Conservation (phyloP, 169 alveolate genomes). For the Babesia ovis region DNA sequence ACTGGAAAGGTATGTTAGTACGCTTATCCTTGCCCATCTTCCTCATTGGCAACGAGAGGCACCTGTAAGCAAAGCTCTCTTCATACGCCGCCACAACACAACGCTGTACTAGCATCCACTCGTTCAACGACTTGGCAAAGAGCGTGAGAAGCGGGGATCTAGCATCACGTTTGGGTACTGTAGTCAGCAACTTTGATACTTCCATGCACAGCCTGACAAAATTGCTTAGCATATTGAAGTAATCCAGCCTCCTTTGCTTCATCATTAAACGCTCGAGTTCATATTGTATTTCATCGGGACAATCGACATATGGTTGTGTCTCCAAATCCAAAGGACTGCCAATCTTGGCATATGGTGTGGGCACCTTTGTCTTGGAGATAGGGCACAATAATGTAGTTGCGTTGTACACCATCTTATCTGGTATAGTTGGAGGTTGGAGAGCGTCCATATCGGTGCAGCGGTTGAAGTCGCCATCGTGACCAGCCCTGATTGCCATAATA, state of each 20-base stretch:
- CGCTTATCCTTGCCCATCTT: conserved; percentile 30
- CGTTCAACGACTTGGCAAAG: conserved; percentile 74
- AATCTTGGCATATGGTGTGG: conserved; percentile 75
- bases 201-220: conserved; percentile 76
- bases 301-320: conserved; percentile 72
- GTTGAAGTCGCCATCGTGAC: conserved; percentile 4
- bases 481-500: conserved; percentile 34
- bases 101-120: conserved; percentile 81
- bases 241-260: conserved; percentile 87
- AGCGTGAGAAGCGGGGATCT: conserved; percentile 62
- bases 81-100: conserved; percentile 81
- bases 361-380: conserved; percentile 71
- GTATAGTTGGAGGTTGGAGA: conserved; percentile 52
- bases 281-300: conserved; percentile 66
- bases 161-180: conserved; percentile 75
- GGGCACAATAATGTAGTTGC: conserved; percentile 61
- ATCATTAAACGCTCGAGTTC: conserved; percentile 82
- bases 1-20: conserved; percentile 69
- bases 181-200: conserved; percentile 67
- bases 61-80: conserved; percentile 78
- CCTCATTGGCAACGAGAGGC: conserved; percentile 78
- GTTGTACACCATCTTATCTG: conserved; percentile 53
- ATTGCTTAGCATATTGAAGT: conserved; percentile 82
- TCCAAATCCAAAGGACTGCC: conserved; percentile 78
- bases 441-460: conserved; percentile 30